Percentiles rank a stretch among this genome's conserved stretches.
These are phyloP conservation scores for Dothistroma septosporum DNA, from an alignment of 2,329 filamentous ascomycete species.

Conservation along the genomic window DNA sequence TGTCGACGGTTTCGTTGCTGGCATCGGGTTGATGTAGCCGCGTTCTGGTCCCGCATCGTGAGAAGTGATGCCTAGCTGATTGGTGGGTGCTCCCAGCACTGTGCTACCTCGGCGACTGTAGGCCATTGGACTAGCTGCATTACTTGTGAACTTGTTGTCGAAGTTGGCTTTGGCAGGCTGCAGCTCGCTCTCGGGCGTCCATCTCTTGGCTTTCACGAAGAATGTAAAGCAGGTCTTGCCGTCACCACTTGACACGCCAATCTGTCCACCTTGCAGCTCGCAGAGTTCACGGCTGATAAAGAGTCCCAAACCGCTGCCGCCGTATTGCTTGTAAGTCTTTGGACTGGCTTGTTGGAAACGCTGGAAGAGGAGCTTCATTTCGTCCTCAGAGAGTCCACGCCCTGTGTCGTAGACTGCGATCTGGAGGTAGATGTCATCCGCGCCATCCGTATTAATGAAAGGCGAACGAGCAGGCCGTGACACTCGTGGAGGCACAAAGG, in stretches of 20 bases:
- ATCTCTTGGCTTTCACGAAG: slow-evolving; percentile 38
- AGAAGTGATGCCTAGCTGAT: slow-evolving; percentile 7
- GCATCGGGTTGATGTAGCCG: slow-evolving; percentile 13
- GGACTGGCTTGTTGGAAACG: slow-evolving; percentile 38
- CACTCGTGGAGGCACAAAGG: slow-evolving; percentile 31
- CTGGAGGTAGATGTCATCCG: slow-evolving; percentile 40
- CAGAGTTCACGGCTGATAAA: slow-evolving; percentile 46
- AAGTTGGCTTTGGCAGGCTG: background rate
- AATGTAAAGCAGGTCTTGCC: slow-evolving; percentile 45
- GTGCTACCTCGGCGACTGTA: slow-evolving; percentile 26
- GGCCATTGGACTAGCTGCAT: slow-evolving; percentile 25
- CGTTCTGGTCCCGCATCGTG: slow-evolving; percentile 9
- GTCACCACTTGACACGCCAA: slow-evolving; percentile 41
- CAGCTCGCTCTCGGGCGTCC: slow-evolving; percentile 10
- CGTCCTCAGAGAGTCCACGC: slow-evolving; percentile 39
- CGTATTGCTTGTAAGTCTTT: slow-evolving; percentile 39
- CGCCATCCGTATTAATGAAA: slow-evolving; percentile 34
- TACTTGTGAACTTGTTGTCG: slow-evolving; percentile 19
- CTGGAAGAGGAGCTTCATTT: slow-evolving; percentile 42
- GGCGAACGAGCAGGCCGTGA: slow-evolving; percentile 20
- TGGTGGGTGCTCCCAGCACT: slow-evolving; percentile 10
- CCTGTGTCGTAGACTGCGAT: slow-evolving; percentile 43
- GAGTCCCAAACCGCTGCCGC: slow-evolving; percentile 43
- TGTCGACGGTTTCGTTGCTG: slow-evolving; percentile 5
- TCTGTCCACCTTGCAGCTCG: slow-evolving; percentile 43